phyloP scores from a whole-genome alignment of 2,329 filamentous ascomycete species.

The Fusarium haematococcum region DNA sequence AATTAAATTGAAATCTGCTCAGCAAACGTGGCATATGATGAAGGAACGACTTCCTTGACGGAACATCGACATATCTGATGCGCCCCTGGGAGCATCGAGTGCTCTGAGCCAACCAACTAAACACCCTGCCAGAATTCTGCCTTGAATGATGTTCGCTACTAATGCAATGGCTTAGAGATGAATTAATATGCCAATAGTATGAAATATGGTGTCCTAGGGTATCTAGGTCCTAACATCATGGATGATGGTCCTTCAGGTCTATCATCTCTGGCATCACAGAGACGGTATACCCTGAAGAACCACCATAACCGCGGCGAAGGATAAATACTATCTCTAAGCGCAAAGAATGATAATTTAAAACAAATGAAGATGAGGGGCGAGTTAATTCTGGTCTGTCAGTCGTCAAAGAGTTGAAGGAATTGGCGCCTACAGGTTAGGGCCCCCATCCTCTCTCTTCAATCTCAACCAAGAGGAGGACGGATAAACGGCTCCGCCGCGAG shows the following conservation, averaged over 20 bases:
- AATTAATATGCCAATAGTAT: not conserved
- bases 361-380: not conserved
- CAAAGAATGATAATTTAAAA: fast-evolving
- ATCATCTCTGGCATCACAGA: not conserved
- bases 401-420: not conserved
- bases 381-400: not conserved
- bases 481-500: too few species aligned
- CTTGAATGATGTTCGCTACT: not conserved
- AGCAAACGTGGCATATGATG: not conserved
- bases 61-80: not conserved
- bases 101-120: not conserved
- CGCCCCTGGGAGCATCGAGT: not conserved
- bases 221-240: not conserved
- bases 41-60: not conserved
- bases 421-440: too few species aligned
- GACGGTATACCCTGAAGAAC: not conserved
- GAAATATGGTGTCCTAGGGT: not conserved
- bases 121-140: fast-evolving
- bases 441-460: not conserved
- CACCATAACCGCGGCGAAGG: not conserved
- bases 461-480: not conserved
- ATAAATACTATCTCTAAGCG: not conserved
- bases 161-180: too few species aligned
- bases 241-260: not conserved
- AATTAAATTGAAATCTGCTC: not conserved